Percentiles rank a stretch among this genome's conserved stretches.
Evolutionary conservation across 2,329 filamentous ascomycete species (phyloP).

Genomic region (Triangularia setosa): DNA sequence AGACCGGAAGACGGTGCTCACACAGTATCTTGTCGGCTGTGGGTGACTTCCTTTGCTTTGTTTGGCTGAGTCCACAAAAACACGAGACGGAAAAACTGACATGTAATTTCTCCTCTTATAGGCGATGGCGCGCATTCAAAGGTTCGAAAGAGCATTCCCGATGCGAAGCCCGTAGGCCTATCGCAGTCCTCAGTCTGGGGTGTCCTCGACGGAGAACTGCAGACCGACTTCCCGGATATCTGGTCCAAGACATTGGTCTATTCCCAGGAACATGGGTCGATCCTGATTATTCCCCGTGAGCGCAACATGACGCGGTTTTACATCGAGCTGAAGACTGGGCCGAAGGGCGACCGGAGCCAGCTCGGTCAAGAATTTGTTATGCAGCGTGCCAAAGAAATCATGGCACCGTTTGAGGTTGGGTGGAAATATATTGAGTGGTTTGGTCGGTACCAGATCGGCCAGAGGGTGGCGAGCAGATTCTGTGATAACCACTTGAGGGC

Average conservation of each 20-base stretch:
- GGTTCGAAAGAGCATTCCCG: slow-evolving; percentile 61
- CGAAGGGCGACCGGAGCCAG: slow-evolving; percentile 39
- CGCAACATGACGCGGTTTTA: slow-evolving; percentile 66
- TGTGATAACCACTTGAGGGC: slow-evolving; percentile 57
- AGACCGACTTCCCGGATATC: slow-evolving; percentile 70
- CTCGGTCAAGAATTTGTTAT: slow-evolving; percentile 66
- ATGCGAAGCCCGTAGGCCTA: slow-evolving; percentile 51
- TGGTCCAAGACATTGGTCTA: slow-evolving; percentile 71
- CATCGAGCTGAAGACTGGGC: slow-evolving; percentile 50
- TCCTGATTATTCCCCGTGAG: slow-evolving; percentile 71
- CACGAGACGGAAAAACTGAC: slow-evolving; percentile 3
- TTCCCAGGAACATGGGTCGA: slow-evolving; percentile 62
- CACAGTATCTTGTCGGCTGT: slow-evolving; percentile 67
- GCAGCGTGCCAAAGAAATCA: slow-evolving; percentile 58
- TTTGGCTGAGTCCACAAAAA: not conserved
- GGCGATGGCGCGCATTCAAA: slow-evolving; percentile 69
- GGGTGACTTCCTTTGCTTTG: slow-evolving; percentile 17
- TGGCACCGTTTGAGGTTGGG: slow-evolving; percentile 53
- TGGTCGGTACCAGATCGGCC: slow-evolving; percentile 66
- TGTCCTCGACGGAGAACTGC: slow-evolving; percentile 65
- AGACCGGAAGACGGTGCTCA: slow-evolving; percentile 45
- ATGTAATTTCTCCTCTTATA: slow-evolving; percentile 20
- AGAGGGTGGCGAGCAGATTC: slow-evolving; percentile 68
- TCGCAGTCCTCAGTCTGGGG: slow-evolving; percentile 61
- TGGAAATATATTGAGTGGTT: slow-evolving; percentile 67